Evolutionary conservation across 257 asterid genomes (phyloP), one percentile per base, ranked within the genome.

Genomic region (Ballota nigra): DNA sequence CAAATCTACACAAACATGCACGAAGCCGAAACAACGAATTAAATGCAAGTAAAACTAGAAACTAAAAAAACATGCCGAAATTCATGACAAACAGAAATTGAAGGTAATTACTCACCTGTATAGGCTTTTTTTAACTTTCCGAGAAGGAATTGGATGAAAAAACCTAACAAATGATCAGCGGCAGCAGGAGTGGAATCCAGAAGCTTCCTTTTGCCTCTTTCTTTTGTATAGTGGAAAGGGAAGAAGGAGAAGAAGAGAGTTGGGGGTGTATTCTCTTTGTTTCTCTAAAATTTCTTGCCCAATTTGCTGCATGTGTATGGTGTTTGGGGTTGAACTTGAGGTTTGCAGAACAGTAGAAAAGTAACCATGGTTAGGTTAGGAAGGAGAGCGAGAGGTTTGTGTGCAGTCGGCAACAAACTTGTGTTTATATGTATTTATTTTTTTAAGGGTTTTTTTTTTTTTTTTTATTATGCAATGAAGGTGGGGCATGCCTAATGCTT

Each of bases 341-440:
- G 77, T 70, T 72, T 70, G 12, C 72, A 43, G 68, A 68, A 62
- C 2, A 69, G 81, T 71, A 60, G 68, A 82, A 36, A 36, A 51
- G 68, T 83, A 86, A 90, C 93, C 93, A 71, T 85, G 87, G 96
- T 90, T 81, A 70, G 79, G 85, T 74, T 84, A 29, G 24, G 41
- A 40, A 13, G 71, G 61, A 69, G 61, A 69, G 36, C 41, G 38
- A 0, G 66, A 51, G 20, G 40, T 29, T 63, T 29, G 70, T 57
- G 82, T 63, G 78, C 34, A 79, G 86, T 80, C 83, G 84, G 84
- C 87, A 76, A 76, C 82, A 71, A 58, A 76, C 70, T 65, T 58
- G 84, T 76, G 80, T 70, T 53, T 72, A 22, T 51, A 9, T 19
- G 4, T 49, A 20, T 11, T 18, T 29, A 20, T 22, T 43, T 40